Evolutionary conservation across 805 yeast genomes (phyloP), one percentile per base, ranked within the genome.

Genomic region (Hanseniaspora singularis): DNA sequence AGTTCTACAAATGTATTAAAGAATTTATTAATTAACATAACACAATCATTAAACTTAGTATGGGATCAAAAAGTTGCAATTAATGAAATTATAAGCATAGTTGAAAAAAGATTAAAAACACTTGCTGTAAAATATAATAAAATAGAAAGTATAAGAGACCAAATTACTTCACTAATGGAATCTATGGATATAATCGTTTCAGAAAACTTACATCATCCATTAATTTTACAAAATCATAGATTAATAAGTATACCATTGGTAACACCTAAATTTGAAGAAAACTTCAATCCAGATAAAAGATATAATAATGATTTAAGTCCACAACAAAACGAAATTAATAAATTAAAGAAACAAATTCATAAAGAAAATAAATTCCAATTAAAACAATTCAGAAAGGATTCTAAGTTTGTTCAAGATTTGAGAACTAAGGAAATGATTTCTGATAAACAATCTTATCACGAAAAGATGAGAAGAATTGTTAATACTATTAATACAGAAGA

Each of bases 261-360:
- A 57, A 81, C 87, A 31, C 99, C 99, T 53, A 79, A 83, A 64
- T 92, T 81, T 61, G 96, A 89, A 65, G 97, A 86, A 58, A 86
- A 87, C 69, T 92, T 80, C 74, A 89, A 88, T 66, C 95, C 96
- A 49, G 96, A 86, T 60, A 84, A 79, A 75, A 88, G 84, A 67
- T 82, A 86, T 62, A 96, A 89, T 62, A 74, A 81, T 44, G 82
- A 88, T 61, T 72, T 78, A 54, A 78, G 81, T 51, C 32, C 31
- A 14, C 48, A 44, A n/a, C 73, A 92, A 64, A 84, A 79, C 54
- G 97, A 92, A 63, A 65, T 84, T 55, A 73, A 72, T 61, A 92
- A 92, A 71, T 74, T 89, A 69, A 76, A 74, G 64, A 78, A 81
- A 18, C 85, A 83, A 66, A 67, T 87, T 64, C 92, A 92, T 77